These are phyloP conservation scores for Hyphopichia pseudoburtonii DNA, from an alignment of 1,139 yeast genomes.

Conservation along the genomic window DNA sequence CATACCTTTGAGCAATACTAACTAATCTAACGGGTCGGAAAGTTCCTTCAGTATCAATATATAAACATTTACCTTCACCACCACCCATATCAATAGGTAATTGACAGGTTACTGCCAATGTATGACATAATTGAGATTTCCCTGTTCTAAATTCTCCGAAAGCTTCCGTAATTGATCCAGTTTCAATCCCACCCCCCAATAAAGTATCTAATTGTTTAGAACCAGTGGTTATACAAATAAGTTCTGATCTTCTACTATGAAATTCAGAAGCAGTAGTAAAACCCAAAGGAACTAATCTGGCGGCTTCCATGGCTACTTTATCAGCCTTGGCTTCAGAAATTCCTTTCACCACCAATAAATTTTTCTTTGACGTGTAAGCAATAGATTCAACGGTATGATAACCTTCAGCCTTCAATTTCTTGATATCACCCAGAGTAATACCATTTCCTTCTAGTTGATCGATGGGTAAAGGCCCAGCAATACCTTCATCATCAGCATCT, in stretches of 20 bases:
- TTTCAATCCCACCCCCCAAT: constrained; percentile 95
- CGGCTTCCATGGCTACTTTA: constrained; percentile 75
- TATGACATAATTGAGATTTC: constrained; percentile 94
- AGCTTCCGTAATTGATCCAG: constrained; percentile 94
- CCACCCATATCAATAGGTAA: constrained; percentile 98
- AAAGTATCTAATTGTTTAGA: constrained; percentile 91
- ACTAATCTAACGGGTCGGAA: constrained; percentile 89
- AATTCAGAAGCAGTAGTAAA: constrained; percentile 97
- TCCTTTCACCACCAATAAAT: constrained; percentile 77
- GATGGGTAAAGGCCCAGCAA: constrained; percentile 44
- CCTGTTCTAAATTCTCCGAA: constrained; percentile 99
- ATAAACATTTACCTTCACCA: constrained; percentile 96
- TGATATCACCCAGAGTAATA: constrained; percentile 74
- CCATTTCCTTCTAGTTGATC: constrained; percentile 77
- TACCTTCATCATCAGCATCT: constrained; percentile 33
- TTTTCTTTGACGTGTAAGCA: constrained; percentile 85
- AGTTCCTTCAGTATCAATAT: constrained; percentile 96
- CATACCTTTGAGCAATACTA: constrained; percentile 89
- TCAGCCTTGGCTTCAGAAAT: constrained; percentile 97
- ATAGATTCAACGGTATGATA: constrained; percentile 87
- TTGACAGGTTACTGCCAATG: constrained; percentile 95
- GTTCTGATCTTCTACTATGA: constrained; percentile 84
- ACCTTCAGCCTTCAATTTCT: constrained; percentile 80
- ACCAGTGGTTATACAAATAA: constrained; percentile 92
- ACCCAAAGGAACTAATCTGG: constrained; percentile 90